Percentiles rank a stretch among this genome's conserved stretches.
Evolutionary conservation across 177 flowering plant genomes (phyloP).

Genomic region (Vitis hybrid): DNA sequence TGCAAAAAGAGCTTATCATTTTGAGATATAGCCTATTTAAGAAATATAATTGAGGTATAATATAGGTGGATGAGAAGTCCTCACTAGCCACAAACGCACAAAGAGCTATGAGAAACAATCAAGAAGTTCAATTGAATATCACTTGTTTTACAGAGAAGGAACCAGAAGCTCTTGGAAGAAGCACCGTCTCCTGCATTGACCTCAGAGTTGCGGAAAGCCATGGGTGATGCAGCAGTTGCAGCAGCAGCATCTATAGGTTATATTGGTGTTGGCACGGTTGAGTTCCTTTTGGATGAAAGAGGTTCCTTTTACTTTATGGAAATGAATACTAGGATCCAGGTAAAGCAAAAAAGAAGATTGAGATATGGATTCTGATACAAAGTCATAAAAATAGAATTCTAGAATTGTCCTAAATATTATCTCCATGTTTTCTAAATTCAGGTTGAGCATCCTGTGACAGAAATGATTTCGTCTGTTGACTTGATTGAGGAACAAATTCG

Average conservation of each 20-base stretch:
- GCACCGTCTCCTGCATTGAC: conserved; percentile 99
- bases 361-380: not conserved
- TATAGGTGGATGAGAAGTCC: no score
- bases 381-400: no score
- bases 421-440: conserved; percentile 23
- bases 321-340: conserved; percentile 99
- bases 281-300: conserved; percentile 96
- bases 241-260: conserved; percentile 99
- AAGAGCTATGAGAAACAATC: no score
- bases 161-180: conserved; percentile 96
- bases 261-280: conserved; percentile 96
- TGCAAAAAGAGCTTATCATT: no score
- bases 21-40: no score
- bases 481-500: conserved; percentile 97
- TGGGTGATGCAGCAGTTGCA: conserved; percentile 99
- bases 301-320: conserved; percentile 99
- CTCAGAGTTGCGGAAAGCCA: conserved; percentile 90
- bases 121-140: conserved; percentile 5
- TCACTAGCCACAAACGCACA: no score
- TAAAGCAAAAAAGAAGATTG: conserved; percentile 13
- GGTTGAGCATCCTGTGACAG: conserved; percentile 99
- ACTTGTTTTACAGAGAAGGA: conserved; percentile 69
- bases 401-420: not conserved
- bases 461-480: conserved; percentile 94
- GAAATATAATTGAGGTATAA: no score